Evolutionary conservation across 106 monocot species (phyloP).

Genomic region (Narthecium ossifragum): DNA sequence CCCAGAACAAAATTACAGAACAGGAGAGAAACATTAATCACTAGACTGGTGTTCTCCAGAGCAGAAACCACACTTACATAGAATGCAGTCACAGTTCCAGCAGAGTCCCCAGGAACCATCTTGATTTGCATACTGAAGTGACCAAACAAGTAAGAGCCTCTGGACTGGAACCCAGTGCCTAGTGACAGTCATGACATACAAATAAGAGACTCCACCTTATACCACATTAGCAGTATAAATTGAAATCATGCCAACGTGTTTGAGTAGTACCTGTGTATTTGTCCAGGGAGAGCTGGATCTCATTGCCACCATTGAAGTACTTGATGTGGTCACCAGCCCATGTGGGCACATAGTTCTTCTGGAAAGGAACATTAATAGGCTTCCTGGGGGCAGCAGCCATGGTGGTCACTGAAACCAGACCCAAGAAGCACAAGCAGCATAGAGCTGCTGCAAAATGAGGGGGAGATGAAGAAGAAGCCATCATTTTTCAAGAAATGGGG

Average conservation of each 20-base stretch:
- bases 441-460: not conserved
- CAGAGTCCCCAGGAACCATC: slow-evolving; percentile 40
- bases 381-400: slow-evolving; percentile 8
- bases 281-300: slow-evolving; percentile 4
- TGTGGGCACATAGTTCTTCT: slow-evolving; percentile 12
- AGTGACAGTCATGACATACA: not conserved
- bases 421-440: not conserved
- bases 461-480: not conserved
- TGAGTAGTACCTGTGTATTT: slow-evolving; percentile 12
- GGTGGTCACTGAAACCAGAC: not conserved
- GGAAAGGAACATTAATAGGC: slow-evolving; percentile 11
- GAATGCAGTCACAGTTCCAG: slow-evolving; percentile 45
- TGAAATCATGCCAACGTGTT: not conserved
- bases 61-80: slow-evolving; percentile 22
- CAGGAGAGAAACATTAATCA: not conserved
- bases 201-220: too few species aligned
- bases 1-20: not conserved
- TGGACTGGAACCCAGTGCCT: slow-evolving; percentile 44
- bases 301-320: slow-evolving; percentile 15
- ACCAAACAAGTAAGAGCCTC: slow-evolving; percentile 34
- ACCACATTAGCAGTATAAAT: not conserved
- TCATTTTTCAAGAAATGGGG: not conserved
- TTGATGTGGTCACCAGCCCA: slow-evolving; percentile 17
- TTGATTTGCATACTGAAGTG: slow-evolving; percentile 51
- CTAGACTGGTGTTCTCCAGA: not conserved